Evolutionary conservation across 768 basidiomycete genomes (phyloP).

Genomic region (Amanita polypyramis): DNA sequence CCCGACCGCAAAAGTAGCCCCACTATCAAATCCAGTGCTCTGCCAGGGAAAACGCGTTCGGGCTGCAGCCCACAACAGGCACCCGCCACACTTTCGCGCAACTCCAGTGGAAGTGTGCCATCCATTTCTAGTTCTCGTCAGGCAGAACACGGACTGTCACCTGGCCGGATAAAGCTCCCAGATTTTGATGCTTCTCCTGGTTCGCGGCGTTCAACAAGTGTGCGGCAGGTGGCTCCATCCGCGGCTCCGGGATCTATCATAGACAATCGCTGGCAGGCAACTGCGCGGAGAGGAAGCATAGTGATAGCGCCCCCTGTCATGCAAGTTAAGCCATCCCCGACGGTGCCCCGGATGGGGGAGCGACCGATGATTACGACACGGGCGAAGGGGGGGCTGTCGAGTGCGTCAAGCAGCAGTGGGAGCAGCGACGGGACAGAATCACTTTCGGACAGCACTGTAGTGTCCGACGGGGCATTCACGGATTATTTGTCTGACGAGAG

Average conservation of each 20-base stretch:
- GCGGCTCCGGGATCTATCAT: slow-evolving; percentile 24
- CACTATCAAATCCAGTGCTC: slow-evolving; percentile 27
- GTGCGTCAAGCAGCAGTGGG: slow-evolving; percentile 49
- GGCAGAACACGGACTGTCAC: slow-evolving; percentile 48
- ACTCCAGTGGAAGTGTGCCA: slow-evolving; percentile 30
- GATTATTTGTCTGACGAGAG: slow-evolving; percentile 90
- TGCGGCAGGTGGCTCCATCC: slow-evolving; percentile 19
- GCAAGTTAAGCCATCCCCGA: slow-evolving; percentile 7
- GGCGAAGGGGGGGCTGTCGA: slow-evolving; percentile 26
- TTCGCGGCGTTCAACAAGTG: slow-evolving; percentile 34
- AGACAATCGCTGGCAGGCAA: slow-evolving; percentile 20
- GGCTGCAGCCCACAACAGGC: slow-evolving; percentile 45
- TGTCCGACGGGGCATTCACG: slow-evolving; percentile 81
- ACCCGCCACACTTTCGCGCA: slow-evolving; percentile 27
- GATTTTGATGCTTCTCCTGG: slow-evolving; percentile 44
- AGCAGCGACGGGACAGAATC: slow-evolving; percentile 58
- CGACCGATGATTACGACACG: slow-evolving; percentile 19
- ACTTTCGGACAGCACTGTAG: slow-evolving; percentile 65
- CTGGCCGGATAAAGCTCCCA: slow-evolving; percentile 39
- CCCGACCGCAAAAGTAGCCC: slow-evolving; percentile 38
- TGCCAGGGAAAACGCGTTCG: slow-evolving; percentile 35
- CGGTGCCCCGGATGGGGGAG: slow-evolving; percentile 14
- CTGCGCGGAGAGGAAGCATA: not conserved
- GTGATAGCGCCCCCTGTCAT: not conserved
- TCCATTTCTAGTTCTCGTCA: slow-evolving; percentile 31